Evolutionary conservation across 2,329 filamentous ascomycete genomes (phyloP).

Genomic region (Polytolypa hystricis): DNA sequence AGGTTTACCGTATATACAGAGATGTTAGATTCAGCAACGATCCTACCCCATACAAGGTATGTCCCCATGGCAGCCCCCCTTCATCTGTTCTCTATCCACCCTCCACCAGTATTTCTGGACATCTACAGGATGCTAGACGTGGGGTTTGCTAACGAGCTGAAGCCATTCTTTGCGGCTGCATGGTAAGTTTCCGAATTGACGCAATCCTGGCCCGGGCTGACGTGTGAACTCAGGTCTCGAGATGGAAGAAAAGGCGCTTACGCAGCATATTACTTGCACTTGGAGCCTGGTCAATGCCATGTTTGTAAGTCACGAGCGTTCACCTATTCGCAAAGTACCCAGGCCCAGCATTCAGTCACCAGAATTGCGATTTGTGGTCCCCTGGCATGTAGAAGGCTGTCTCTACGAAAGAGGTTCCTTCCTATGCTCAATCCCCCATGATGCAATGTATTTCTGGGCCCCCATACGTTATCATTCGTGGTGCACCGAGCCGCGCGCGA

Average conservation of each 20-base stretch:
- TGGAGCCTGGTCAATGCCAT: constrained; percentile 60
- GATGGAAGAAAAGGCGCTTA: constrained; percentile 81
- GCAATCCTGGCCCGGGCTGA: constrained; percentile 4
- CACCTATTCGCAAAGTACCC: constrained; percentile 2
- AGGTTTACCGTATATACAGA: constrained; percentile 75
- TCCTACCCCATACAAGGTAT: constrained; percentile 77
- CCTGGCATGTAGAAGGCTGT: too few relatives aligned
- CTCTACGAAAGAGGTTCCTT: too few relatives aligned
- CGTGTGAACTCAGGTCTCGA: constrained; percentile 49
- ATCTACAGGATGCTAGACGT: too few relatives aligned
- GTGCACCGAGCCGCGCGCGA: too few relatives aligned
- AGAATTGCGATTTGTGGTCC: too few relatives aligned
- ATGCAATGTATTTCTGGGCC: too few relatives aligned
- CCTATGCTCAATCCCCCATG: too few relatives aligned
- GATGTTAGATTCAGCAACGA: constrained; percentile 78
- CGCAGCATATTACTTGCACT: constrained; percentile 79
- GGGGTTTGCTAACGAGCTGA: constrained; percentile 16
- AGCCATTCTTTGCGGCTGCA: constrained; percentile 73
- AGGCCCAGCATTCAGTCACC: too few relatives aligned
- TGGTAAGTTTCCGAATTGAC: constrained; percentile 51
- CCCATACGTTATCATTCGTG: too few relatives aligned
- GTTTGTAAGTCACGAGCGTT: constrained; percentile 52
- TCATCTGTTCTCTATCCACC: too few relatives aligned
- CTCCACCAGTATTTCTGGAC: too few relatives aligned
- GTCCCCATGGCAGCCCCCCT: constrained; percentile 11